phyloP scores from a whole-genome alignment of 768 basidiomycete species.

The Phylloporus sp. region DNA sequence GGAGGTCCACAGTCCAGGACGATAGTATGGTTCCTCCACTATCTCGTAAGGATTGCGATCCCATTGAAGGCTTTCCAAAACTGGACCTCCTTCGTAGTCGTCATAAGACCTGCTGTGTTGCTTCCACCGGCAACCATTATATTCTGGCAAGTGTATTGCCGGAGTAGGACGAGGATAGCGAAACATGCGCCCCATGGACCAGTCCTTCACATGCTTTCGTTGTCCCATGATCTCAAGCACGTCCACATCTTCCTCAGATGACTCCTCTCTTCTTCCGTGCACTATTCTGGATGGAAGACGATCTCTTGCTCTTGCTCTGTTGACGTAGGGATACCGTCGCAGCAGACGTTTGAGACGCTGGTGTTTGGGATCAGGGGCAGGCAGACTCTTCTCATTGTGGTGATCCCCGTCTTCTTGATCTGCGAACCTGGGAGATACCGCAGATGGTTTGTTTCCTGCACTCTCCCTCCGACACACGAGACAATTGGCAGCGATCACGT shows the following conservation, averaged over 20 bases:
- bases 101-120: neutral
- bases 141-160: neutral
- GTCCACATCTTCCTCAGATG: too few species aligned
- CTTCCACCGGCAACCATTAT: neutral
- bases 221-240: too few species aligned
- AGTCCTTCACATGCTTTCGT: neutral
- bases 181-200: neutral
- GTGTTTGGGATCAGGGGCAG: neutral
- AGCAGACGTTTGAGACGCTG: neutral
- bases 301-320: neutral
- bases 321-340: neutral
- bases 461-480: neutral
- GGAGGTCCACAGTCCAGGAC: neutral
- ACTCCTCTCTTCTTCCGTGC: neutral
- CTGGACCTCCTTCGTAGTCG: neutral
- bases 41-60: slow-evolving; percentile 1
- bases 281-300: neutral
- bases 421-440: too few species aligned
- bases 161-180: neutral
- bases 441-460: too few species aligned
- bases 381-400: too few species aligned
- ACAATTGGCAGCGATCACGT: neutral
- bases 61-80: slow-evolving; percentile 1
- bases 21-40: neutral
- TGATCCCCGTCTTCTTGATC: too few species aligned